phyloP scores from a whole-genome alignment of 495 filamentous ascomycete genomes.

The Lasiosphaeria miniovina region DNA sequence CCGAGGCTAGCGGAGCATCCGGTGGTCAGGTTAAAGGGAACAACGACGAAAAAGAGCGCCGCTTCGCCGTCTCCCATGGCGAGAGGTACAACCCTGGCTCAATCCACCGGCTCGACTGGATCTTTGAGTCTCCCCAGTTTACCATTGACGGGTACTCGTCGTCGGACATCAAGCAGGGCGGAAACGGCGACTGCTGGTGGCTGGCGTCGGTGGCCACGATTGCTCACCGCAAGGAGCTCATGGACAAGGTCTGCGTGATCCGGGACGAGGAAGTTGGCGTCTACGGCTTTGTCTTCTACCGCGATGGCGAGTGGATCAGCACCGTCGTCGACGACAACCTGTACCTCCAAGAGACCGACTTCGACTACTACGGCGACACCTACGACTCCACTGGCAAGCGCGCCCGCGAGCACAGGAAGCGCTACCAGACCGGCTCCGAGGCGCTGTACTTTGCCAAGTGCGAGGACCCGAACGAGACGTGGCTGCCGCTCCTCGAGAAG shows the following conservation, averaged over 20 bases:
- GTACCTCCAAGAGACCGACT: conserved; percentile 26
- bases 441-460: conserved; percentile 74
- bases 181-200: conserved; percentile 73
- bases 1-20: background rate
- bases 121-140: conserved; percentile 73
- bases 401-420: conserved; percentile 22
- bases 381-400: conserved; percentile 40
- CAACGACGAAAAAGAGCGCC: background rate
- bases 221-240: conserved; percentile 62
- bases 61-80: conserved; percentile 5
- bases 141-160: conserved; percentile 68
- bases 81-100: conserved; percentile 22
- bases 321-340: conserved; percentile 62
- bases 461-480: conserved; percentile 71
- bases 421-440: conserved; percentile 44
- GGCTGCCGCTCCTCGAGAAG: conserved; percentile 78
- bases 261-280: conserved; percentile 69
- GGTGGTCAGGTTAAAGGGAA: conserved; percentile 10
- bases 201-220: conserved; percentile 71
- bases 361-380: conserved; percentile 23
- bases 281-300: conserved; percentile 80
- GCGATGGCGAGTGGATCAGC: conserved; percentile 77
- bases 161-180: conserved; percentile 40
- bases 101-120: conserved; percentile 47
- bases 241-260: conserved; percentile 67